Conservation (phyloP, 2,329 filamentous ascomycete genomes). For the Xylaria sp. region DNA sequence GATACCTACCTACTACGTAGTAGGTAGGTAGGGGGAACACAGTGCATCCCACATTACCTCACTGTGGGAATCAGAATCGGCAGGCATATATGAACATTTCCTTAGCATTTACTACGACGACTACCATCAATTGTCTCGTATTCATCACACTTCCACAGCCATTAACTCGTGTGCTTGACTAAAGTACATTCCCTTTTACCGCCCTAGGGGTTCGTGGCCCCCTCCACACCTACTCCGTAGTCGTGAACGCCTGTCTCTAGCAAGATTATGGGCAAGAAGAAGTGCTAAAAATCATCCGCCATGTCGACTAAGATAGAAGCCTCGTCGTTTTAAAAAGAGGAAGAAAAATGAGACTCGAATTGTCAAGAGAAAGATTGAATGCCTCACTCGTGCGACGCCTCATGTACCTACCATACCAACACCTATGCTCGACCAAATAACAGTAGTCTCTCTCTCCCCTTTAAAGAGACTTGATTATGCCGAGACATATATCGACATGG, state of each 20-base stretch:
- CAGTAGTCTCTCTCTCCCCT: not conserved
- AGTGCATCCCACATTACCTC: not conserved
- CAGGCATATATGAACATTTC: not conserved
- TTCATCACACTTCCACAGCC: slow-evolving; percentile 4
- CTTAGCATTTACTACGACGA: not conserved
- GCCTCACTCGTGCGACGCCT: slow-evolving; percentile 14
- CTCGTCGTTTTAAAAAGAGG: not conserved
- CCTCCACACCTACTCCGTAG: not conserved
- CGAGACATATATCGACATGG: not conserved
- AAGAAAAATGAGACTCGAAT: too few species aligned
- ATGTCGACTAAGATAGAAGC: slow-evolving; percentile 14
- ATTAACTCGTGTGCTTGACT: not conserved
- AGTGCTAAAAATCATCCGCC: not conserved
- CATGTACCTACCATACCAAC: slow-evolving; percentile 5
- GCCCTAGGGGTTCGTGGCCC: not conserved
- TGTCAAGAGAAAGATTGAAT: not conserved
- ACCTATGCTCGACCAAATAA: slow-evolving; percentile 22
- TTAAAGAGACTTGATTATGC: not conserved
- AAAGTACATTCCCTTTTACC: slow-evolving; percentile 4
- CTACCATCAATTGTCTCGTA: not conserved
- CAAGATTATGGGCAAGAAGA: slow-evolving; percentile 26
- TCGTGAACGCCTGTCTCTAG: slow-evolving; percentile 12
- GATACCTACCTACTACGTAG: too few species aligned
- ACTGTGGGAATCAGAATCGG: not conserved
- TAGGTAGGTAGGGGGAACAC: not conserved